phyloP scores from a whole-genome alignment of 1,284 basidiomycete genomes.

The Calocybe gambosa region DNA sequence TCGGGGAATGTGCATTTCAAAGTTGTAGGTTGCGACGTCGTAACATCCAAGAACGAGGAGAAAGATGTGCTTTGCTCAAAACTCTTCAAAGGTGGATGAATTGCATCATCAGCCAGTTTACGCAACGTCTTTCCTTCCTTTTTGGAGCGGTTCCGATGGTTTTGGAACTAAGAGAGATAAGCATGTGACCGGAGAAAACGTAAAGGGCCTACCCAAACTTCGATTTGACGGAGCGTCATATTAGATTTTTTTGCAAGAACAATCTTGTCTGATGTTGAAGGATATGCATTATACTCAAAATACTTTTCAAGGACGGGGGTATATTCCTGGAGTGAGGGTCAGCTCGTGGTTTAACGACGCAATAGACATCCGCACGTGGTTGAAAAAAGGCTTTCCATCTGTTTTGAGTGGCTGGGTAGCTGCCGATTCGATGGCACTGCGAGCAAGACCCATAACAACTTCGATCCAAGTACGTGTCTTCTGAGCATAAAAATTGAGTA shows the following conservation, averaged over 20 bases:
- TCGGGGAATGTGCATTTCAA: background rate
- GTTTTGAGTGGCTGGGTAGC: background rate
- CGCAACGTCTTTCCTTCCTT: constrained; percentile 19
- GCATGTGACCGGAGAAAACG: background rate
- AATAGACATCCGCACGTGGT: constrained; percentile 12
- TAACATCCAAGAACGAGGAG: constrained; percentile 17
- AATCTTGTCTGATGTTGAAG: constrained; percentile 36
- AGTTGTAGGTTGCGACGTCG: no score
- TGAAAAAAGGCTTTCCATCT: constrained; percentile 12
- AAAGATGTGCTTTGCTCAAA: constrained; percentile 20
- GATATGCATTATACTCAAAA: constrained; percentile 45
- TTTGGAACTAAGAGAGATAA: constrained; percentile 33
- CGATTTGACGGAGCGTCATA: constrained; percentile 47
- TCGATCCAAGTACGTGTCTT: constrained; percentile 1
- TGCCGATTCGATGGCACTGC: background rate
- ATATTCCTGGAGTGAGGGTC: constrained; percentile 30
- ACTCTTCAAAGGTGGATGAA: constrained; percentile 17
- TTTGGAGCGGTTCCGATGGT: constrained; percentile 35
- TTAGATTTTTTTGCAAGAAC: constrained; percentile 36
- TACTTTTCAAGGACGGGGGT: constrained; percentile 42
- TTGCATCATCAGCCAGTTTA: constrained; percentile 10
- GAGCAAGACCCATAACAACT: constrained; percentile 1
- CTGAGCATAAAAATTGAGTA: background rate
- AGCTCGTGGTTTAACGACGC: background rate
- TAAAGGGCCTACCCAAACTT: constrained; percentile 11